Base-by-base conservation (phyloP, 345 rosid genomes). In the Brassica incana region DNA sequence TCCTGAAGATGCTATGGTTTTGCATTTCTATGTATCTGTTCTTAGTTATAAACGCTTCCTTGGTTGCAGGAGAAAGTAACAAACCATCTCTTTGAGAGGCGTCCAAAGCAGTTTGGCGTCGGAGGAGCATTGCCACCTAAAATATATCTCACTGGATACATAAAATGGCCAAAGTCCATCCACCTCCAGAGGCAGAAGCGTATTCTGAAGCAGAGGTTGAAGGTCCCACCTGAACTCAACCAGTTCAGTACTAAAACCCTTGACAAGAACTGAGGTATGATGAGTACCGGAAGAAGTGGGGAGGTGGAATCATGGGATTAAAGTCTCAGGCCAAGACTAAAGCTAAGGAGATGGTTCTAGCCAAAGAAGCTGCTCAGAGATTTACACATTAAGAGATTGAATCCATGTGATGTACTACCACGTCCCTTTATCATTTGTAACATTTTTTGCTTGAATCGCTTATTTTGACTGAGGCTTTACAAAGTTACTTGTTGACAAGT, bases 121-220 rank as follows among this genome's bases (percentile, higher is more conserved):
- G 92, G 92, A 10, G 96, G 96, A 15, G 96, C 91, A 8, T 79
- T 92, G 60, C 94, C 97, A 3, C 94, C 97, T 0, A 91, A 92
- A 80, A 92, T 85, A 87, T 92, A 89, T 77, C 77, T 92, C 80
- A 83, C 86, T 0, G 78, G 96, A 10, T 90, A 86, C 27, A 89
- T 90, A 30, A 89, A 87, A 83, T 90, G 87, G 85, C 94, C 97
- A 0, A 87, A 90, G 72, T 76, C 83, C 1, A 91, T 88, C 74
- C 83, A 85, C 1, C 87, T 88, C 33, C 92, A 91, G 82, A 91
- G 96, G 82, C 86, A 89, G 84, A 89, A 85, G 74, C 90, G 96
- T 81, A 87, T 92, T 36, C 82, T 92, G 25, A 90, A 80, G 85
- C 92, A 85, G 80, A 83, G 97, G 59, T 76, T 90, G 81, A 92